Evolutionary conservation across 2,329 filamentous ascomycete species (phyloP), one percentile per base, ranked within the genome.

Genomic region (Macrophomina tecta): DNA sequence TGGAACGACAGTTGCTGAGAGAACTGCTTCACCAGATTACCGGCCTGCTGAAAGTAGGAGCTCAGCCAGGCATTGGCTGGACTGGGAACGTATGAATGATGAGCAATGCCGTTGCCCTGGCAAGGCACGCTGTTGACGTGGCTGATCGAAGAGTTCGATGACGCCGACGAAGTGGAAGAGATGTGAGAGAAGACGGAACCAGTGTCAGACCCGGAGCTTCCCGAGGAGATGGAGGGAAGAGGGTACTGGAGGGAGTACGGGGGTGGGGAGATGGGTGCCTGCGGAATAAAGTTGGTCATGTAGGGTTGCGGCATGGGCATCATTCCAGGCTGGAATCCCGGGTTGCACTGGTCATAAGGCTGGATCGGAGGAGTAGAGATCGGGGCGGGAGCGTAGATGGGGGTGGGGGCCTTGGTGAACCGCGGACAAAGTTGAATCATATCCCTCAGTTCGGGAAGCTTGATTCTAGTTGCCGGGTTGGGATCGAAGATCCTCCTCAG

Each of bases 401-500:
- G 81, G 69, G 70, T 82, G 68, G 77, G 80, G 18, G 58, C 46
- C 60, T 64, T 64, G 30, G 90, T 96, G 78, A 97, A 93, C 70
- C 84, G 83, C 38, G 89, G 84, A 83, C 94, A 97, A 69, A 88
- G 85, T 73, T 90, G 78, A 76, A 98, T 95, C 76, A 90, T 84
- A 71, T 87, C 84, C 74, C 91, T 89, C 66, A 99, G 86, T 80
- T 97, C 91, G 66, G 88, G 81, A 70, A 99, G 86, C 66, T 89
- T 90, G 75, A 97, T 94, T 78, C 95, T 87, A 77, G 92, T 88
- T 73, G 89, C 86, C 67, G 95, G 94, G 80, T 95, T 90, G 78
- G 89, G 88, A 75, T 94, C 90, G 79, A 99, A 99, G 73, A 98
- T 91, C 75, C 91, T 88, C 71, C 89, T 89, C 73, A 99, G 82